Conservation (phyloP, 2,329 filamentous ascomycete genomes). For the Mollisiaceae sp. region DNA sequence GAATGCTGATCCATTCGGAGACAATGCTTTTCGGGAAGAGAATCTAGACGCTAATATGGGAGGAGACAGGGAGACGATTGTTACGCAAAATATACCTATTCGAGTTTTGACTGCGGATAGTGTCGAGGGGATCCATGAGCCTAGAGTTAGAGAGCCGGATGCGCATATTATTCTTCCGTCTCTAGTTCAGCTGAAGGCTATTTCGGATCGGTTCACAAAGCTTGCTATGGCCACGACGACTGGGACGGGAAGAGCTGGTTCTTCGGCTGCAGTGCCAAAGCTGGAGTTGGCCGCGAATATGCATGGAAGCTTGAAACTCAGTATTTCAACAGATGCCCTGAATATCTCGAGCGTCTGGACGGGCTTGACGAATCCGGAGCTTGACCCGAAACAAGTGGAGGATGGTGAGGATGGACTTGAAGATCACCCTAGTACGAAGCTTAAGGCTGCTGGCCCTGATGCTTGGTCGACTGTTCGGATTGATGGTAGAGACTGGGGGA, state of each 20-base stretch:
- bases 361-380: constrained; percentile 82
- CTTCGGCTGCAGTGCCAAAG: constrained; percentile 56
- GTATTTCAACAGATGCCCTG: constrained; percentile 81
- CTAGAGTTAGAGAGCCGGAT: constrained; percentile 86
- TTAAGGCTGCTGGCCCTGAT: constrained; percentile 77
- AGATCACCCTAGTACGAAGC: constrained; percentile 81
- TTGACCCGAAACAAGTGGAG: constrained; percentile 77
- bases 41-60: constrained; percentile 60
- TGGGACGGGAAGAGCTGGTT: constrained; percentile 27
- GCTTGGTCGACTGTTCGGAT: constrained; percentile 90
- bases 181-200: constrained; percentile 85
- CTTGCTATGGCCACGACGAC: constrained; percentile 62
- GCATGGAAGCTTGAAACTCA: constrained; percentile 83
- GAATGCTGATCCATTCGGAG: constrained; percentile 51
- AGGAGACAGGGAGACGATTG: constrained; percentile 83
- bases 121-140: constrained; percentile 94
- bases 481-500: constrained; percentile 93
- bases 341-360: constrained; percentile 87
- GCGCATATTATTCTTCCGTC: constrained; percentile 92
- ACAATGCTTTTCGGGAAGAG: constrained; percentile 53
- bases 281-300: constrained; percentile 92
- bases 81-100: constrained; percentile 96
- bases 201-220: constrained; percentile 94
- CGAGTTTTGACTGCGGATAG: constrained; percentile 82
- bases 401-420: constrained; percentile 69